These are phyloP conservation scores for Aspergillus coremiiformis DNA, from an alignment of 495 filamentous ascomycete species.

Conservation along the genomic window DNA sequence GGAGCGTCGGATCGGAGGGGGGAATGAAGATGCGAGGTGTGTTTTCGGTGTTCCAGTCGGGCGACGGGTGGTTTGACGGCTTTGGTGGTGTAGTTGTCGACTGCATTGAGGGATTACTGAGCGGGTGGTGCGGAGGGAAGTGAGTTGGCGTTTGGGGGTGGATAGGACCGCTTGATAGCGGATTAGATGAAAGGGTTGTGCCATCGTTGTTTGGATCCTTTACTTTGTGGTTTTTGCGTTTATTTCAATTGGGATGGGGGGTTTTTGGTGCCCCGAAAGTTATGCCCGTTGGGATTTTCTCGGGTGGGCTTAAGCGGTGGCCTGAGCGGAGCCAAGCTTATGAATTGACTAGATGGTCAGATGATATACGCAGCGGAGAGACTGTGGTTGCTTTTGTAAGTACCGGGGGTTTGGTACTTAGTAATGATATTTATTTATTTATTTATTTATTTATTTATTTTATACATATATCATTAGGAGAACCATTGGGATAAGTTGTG, in stretches of 20 bases:
- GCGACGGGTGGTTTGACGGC: slow-evolving; percentile 1
- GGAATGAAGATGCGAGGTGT: background rate
- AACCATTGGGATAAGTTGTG: no score
- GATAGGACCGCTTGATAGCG: background rate
- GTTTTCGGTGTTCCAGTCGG: background rate
- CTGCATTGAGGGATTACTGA: background rate
- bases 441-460: no score
- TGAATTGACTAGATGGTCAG: background rate
- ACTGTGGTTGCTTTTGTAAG: background rate
- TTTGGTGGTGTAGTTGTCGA: slow-evolving; percentile 4
- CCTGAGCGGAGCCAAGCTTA: slow-evolving; percentile 17
- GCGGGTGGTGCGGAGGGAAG: background rate
- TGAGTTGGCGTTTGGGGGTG: background rate
- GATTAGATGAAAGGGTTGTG: background rate
- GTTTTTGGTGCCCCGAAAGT: background rate
- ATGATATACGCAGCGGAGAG: background rate
- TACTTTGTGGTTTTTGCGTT: background rate
- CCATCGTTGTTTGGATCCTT: background rate
- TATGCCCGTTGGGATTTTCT: slow-evolving; percentile 1
- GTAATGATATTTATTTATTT: no score
- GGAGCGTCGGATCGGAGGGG: slow-evolving; percentile 16
- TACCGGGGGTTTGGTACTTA: background rate
- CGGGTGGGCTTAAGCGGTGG: slow-evolving; percentile 15
- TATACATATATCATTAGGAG: no score
- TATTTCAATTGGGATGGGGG: background rate